phyloP scores from a whole-genome alignment of 2,329 filamentous ascomycete species.

The Graphilbum sp. region DNA sequence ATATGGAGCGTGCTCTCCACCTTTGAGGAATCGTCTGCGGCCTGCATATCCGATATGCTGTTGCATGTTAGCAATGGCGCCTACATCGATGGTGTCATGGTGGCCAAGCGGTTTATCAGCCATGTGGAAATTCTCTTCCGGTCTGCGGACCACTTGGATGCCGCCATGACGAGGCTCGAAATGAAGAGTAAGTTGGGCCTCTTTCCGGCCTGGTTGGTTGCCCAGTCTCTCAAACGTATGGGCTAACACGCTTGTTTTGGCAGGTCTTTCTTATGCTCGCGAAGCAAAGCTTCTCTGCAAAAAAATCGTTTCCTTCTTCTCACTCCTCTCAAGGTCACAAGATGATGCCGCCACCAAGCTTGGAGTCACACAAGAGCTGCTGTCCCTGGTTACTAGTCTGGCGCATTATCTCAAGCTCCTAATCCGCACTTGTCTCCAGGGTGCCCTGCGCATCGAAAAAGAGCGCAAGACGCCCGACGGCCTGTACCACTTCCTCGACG shows the following conservation, averaged over 20 bases:
- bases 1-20: conserved; percentile 97
- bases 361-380: conserved; percentile 90
- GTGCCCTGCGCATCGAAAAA: conserved; percentile 76
- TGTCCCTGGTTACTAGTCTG: conserved; percentile 90
- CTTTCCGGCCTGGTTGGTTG: background rate
- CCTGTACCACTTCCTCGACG: conserved; percentile 66
- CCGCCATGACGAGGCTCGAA: conserved; percentile 48
- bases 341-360: conserved; percentile 80
- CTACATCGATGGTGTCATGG: conserved; percentile 85
- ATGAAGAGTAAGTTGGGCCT: conserved; percentile 49
- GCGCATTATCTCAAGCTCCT: conserved; percentile 96
- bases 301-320: conserved; percentile 97
- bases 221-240: background rate
- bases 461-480: conserved; percentile 61
- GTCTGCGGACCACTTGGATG: conserved; percentile 73
- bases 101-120: conserved; percentile 89
- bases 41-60: conserved; percentile 98
- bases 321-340: conserved; percentile 83
- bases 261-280: conserved; percentile 79
- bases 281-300: conserved; percentile 99
- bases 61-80: conserved; percentile 95
- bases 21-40: conserved; percentile 94
- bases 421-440: conserved; percentile 91
- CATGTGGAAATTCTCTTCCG: conserved; percentile 89
- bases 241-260: conserved; percentile 1